Conservation (phyloP, 73 alveolate species). For the Symbiodinium natans region DNA sequence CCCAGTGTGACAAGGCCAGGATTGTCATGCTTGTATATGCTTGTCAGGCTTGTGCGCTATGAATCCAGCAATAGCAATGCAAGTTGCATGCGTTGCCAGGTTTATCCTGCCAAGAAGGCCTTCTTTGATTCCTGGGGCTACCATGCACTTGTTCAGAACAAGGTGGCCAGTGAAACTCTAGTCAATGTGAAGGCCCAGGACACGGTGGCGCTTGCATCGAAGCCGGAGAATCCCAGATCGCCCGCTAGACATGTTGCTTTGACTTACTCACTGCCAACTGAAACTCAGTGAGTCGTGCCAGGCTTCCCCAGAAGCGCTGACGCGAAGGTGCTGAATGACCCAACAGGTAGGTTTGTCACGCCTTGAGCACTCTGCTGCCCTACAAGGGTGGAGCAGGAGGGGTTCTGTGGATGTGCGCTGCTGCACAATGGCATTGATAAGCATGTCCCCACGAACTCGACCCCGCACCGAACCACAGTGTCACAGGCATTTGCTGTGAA, state of each 20-base stretch:
- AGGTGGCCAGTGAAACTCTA: no score
- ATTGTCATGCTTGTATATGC: no score
- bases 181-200: no score
- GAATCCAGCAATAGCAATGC: not conserved
- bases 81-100: not conserved
- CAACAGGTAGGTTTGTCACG: not conserved
- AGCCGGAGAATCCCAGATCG: not conserved
- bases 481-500: not conserved
- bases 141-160: no score
- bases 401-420: not conserved
- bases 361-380: not conserved
- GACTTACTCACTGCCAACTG: not conserved
- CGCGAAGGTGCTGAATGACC: slow-evolving; percentile 81
- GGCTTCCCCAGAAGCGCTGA: slow-evolving; percentile 66
- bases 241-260: not conserved
- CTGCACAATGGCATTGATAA: not conserved
- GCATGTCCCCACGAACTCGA: not conserved
- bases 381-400: not conserved
- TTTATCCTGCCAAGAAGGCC: not conserved
- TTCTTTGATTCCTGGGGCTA: no score
- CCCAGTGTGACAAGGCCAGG: slow-evolving; percentile 66
- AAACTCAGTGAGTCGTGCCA: not conserved
- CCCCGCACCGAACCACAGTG: not conserved
- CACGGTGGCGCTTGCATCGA: slow-evolving; percentile 23
- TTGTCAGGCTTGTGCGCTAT: no score